Conservation (phyloP, 73 alveolate species). For the Paramecium tetraurelia region DNA sequence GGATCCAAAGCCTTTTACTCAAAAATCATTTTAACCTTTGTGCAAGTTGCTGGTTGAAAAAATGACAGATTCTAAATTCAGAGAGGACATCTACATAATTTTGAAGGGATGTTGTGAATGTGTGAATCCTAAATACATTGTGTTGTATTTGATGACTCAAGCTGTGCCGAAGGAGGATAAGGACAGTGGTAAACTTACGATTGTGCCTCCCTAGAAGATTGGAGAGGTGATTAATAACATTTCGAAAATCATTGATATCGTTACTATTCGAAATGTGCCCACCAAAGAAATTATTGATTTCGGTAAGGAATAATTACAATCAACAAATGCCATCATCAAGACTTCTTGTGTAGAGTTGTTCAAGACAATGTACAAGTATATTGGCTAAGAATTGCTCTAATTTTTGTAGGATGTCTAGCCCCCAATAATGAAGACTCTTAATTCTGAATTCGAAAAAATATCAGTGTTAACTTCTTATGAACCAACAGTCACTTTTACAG, state of each 20-base stretch:
- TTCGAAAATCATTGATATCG: constrained; percentile 36
- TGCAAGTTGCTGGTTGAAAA: constrained; percentile 34
- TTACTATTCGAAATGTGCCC: constrained; percentile 20
- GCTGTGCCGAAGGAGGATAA: neutral
- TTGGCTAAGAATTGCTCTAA: constrained; percentile 30
- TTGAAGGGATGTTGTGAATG: constrained; percentile 50
- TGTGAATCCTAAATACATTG: constrained; percentile 42
- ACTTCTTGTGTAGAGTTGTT: constrained; percentile 25
- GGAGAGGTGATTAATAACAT: constrained; percentile 19
- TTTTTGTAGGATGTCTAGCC: constrained; percentile 37
- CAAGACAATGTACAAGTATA: constrained; percentile 34
- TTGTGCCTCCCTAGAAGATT: constrained; percentile 43
- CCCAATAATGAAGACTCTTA: constrained; percentile 16
- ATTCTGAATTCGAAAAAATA: constrained; percentile 46
- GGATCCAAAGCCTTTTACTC: constrained; percentile 47
- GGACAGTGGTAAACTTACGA: neutral
- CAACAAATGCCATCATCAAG: constrained; percentile 41
- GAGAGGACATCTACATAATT: constrained; percentile 32
- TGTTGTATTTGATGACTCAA: neutral
- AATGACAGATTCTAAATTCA: constrained; percentile 49
- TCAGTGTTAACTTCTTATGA: constrained; percentile 2
- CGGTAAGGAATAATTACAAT: constrained; percentile 39
- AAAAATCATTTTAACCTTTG: constrained; percentile 50
- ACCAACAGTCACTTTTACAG: constrained; percentile 39
- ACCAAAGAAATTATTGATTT: constrained; percentile 42